Conservation (phyloP, 2,329 filamentous ascomycete species). For the Lachnellula arida region DNA sequence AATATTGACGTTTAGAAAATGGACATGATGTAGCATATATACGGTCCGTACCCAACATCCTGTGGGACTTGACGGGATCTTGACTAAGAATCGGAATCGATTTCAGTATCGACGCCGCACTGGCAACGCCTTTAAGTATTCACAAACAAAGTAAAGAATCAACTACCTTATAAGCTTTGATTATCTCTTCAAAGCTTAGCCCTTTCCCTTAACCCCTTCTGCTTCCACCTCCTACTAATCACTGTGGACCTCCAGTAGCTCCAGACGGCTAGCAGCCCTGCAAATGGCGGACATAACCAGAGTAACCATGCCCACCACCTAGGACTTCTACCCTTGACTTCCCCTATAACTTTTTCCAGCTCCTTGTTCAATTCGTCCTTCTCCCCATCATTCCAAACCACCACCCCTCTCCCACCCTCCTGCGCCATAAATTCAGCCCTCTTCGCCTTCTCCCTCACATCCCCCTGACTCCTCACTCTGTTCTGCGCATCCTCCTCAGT, state of each 20-base stretch:
- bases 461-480: slow-evolving; percentile 78
- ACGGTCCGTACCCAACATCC: too few species aligned
- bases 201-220: slow-evolving; percentile 52
- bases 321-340: slow-evolving; percentile 54
- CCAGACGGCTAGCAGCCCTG: slow-evolving; percentile 62
- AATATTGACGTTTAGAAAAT: too few species aligned
- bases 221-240: slow-evolving; percentile 67
- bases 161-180: background rate
- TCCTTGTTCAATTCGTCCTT: slow-evolving; percentile 64
- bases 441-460: slow-evolving; percentile 77
- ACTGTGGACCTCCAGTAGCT: slow-evolving; percentile 67
- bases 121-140: background rate
- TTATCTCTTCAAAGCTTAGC: slow-evolving; percentile 45
- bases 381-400: slow-evolving; percentile 86
- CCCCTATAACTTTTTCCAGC: slow-evolving; percentile 60
- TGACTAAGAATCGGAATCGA: too few species aligned
- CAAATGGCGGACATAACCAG: slow-evolving; percentile 69
- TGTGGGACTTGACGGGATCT: too few species aligned
- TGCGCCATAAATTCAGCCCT: slow-evolving; percentile 58
- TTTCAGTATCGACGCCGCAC: background rate
- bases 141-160: background rate
- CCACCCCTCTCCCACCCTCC: slow-evolving; percentile 61
- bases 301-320: slow-evolving; percentile 66
- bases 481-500: slow-evolving; percentile 83
- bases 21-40: too few species aligned